phyloP scores from a whole-genome alignment of 768 basidiomycete genomes.

The Daedaleopsis nitida region DNA sequence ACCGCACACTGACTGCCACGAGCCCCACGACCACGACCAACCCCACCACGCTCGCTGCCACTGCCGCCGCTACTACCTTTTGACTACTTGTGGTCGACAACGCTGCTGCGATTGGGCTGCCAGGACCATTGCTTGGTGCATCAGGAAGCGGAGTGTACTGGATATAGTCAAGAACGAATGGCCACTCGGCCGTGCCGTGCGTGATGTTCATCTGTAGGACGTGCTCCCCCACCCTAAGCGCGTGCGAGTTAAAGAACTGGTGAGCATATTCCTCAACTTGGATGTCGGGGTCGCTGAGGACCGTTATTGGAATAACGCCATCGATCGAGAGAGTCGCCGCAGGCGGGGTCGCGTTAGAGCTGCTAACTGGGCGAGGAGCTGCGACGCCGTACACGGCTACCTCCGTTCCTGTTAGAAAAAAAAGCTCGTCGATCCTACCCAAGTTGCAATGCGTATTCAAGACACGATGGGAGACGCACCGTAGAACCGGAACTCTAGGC shows the following conservation, averaged over 20 bases:
- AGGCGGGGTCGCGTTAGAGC: background rate
- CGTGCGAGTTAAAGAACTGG: slow-evolving; percentile 6
- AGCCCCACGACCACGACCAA: background rate
- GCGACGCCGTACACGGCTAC: slow-evolving; percentile 10
- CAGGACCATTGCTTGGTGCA: background rate
- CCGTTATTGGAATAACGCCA: background rate
- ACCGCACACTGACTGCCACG: background rate
- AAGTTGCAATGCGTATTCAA: background rate
- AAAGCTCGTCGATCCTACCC: background rate
- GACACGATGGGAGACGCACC: background rate
- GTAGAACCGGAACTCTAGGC: slow-evolving; percentile 5
- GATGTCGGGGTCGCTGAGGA: slow-evolving; percentile 1
- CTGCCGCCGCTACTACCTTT: background rate
- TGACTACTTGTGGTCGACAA: background rate
- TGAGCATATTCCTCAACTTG: slow-evolving; percentile 1
- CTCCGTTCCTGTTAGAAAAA: background rate
- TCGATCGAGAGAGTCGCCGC: slow-evolving; percentile 4
- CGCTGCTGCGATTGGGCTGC: background rate
- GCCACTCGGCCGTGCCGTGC: slow-evolving; percentile 6
- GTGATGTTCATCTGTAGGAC: slow-evolving; percentile 9
- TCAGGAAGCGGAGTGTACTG: slow-evolving; percentile 1
- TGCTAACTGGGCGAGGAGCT: background rate
- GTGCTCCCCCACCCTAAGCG: background rate
- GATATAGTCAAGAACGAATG: slow-evolving; percentile 9
- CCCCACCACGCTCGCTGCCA: too few species aligned